phyloP scores from a whole-genome alignment of 2,329 filamentous ascomycete genomes.

The Taxawa tesnikishii region DNA sequence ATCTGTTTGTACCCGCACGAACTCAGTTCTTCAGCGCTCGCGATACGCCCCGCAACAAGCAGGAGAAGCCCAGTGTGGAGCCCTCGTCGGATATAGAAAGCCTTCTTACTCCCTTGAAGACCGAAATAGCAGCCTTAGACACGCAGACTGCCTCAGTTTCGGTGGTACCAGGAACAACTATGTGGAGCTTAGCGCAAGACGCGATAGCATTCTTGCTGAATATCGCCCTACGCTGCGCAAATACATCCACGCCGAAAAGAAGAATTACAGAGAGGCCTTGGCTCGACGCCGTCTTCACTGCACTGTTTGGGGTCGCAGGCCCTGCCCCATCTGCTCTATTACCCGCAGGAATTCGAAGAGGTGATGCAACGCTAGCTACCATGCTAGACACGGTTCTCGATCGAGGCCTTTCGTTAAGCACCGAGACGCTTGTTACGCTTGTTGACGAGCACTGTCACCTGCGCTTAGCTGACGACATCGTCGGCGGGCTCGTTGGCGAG shows the following conservation, averaged over 20 bases:
- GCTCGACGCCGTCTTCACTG: conserved; percentile 28
- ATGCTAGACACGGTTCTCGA: conserved; percentile 14
- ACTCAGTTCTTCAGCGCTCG: conserved; percentile 3
- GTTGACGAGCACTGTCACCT: conserved; percentile 3
- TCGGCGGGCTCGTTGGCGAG: too few species aligned
- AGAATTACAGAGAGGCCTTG: conserved; percentile 29
- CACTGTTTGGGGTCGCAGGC: conserved; percentile 19
- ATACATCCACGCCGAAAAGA: conserved; percentile 26
- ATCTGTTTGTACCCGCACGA: conserved; percentile 28
- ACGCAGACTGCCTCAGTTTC: too few species aligned
- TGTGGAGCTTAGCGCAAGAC: conserved; percentile 2
- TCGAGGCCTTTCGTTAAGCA: conserved; percentile 1
- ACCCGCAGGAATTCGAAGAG: too few species aligned
- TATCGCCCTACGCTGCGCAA: conserved; percentile 26
- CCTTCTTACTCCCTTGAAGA: too few species aligned
- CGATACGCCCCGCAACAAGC: background rate
- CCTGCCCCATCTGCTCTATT: too few species aligned
- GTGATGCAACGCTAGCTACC: conserved; percentile 8
- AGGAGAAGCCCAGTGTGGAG: too few species aligned
- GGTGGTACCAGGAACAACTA: conserved; percentile 1
- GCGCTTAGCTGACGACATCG: too few species aligned
- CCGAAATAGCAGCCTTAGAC: too few species aligned
- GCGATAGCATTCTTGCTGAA: conserved; percentile 21
- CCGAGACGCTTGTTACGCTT: conserved; percentile 1
- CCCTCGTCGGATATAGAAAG: too few species aligned